Conservation (phyloP, 2,329 filamentous ascomycete species). For the Calonectria hongkongensis region DNA sequence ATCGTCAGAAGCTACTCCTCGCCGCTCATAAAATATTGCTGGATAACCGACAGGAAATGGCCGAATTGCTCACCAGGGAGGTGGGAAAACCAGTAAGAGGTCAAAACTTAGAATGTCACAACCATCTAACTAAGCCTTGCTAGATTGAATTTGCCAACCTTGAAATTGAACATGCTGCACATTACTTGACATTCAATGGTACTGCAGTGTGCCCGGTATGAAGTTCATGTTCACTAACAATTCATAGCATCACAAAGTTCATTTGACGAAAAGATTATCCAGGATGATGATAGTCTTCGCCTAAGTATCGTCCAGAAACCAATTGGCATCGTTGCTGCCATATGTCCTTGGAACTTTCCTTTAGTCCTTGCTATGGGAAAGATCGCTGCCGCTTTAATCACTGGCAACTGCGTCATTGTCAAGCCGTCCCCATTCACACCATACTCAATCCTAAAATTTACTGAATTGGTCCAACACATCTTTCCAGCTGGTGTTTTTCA, state of each 20-base stretch:
- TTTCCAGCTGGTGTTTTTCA: constrained; percentile 78
- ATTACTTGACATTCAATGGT: constrained; percentile 1
- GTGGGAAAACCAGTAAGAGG: not conserved
- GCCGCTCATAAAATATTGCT: not conserved
- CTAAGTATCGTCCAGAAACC: not conserved
- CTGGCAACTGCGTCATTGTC: constrained; percentile 65
- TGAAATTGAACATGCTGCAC: not conserved
- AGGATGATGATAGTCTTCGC: not conserved
- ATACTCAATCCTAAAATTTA: constrained; percentile 73
- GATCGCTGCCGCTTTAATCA: constrained; percentile 71
- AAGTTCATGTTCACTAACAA: not conserved
- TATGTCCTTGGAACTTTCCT: constrained; percentile 19
- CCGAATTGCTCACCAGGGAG: not conserved
- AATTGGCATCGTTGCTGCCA: not conserved
- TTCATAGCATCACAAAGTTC: not conserved
- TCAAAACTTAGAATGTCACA: not conserved
- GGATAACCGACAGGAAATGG: not conserved
- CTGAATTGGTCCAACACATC: constrained; percentile 71
- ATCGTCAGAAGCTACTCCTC: constrained; percentile 1
- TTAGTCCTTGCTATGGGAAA: constrained; percentile 65
- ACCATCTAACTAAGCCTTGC: not conserved
- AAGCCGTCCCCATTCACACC: constrained; percentile 74
- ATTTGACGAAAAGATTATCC: constrained; percentile 2
- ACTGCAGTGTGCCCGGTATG: too few relatives aligned
- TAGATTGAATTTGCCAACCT: constrained; percentile 13